Percentiles rank a stretch among this genome's conserved stretches.
Conservation (phyloP, 2,329 filamentous ascomycete species). For the Penicillium sp. region DNA sequence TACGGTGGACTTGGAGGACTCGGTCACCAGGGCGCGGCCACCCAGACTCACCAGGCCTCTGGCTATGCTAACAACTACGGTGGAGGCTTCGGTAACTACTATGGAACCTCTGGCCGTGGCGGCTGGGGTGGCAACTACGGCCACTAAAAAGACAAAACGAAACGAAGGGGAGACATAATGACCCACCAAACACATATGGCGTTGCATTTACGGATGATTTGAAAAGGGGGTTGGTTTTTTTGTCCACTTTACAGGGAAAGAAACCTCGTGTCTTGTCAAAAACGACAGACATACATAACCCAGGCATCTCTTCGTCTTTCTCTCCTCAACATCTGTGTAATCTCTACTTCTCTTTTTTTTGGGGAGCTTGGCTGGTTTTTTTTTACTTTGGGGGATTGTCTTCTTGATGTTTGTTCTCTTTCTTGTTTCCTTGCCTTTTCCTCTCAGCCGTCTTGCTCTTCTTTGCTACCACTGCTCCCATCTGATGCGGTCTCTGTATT, state of each 20-base stretch:
- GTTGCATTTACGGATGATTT: constrained; percentile 30
- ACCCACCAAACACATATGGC: constrained; percentile 31
- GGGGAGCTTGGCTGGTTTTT: constrained; percentile 38
- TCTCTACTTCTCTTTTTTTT: constrained; percentile 37
- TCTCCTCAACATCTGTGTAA: constrained; percentile 40
- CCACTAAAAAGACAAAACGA: constrained; percentile 35
- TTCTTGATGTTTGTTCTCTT: constrained; percentile 19
- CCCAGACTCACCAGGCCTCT: constrained; percentile 41
- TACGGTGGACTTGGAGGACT: constrained; percentile 49
- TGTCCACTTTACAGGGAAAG: constrained; percentile 11
- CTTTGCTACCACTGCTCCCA: constrained; percentile 32
- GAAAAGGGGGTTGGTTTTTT: constrained; percentile 17
- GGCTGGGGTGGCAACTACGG: constrained; percentile 50
- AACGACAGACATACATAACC: constrained; percentile 19
- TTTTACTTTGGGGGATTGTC: constrained; percentile 20
- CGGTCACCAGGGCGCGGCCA: constrained; percentile 42
- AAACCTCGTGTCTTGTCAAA: constrained; percentile 11
- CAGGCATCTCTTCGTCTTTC: constrained; percentile 25
- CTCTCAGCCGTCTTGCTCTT: constrained; percentile 10
- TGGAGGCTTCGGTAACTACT: constrained; percentile 45
- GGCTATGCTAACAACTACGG: constrained; percentile 44
- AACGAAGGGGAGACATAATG: constrained; percentile 13
- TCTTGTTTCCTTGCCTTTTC: constrained; percentile 4
- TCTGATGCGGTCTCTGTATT: constrained; percentile 30
- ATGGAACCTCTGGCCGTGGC: constrained; percentile 44